A percentile compares a stretch with the other conserved stretches of the same genome.
Conservation (phyloP, 2,329 filamentous ascomycete species). For the Scedosporium minutisporum region DNA sequence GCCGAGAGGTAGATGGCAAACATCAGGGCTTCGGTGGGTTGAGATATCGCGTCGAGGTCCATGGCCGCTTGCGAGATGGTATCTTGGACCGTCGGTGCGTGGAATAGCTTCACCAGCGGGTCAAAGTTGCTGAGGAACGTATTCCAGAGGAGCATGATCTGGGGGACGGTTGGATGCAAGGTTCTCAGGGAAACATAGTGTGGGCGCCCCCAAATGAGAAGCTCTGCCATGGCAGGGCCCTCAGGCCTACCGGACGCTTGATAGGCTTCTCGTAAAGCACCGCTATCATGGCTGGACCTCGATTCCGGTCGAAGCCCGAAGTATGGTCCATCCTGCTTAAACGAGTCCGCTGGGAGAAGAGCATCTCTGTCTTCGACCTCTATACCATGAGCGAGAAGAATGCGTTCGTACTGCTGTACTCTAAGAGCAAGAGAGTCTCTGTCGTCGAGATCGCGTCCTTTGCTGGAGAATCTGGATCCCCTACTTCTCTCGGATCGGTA, state of each 20-base stretch:
- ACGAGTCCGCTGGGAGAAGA: not conserved
- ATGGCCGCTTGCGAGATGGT: not conserved
- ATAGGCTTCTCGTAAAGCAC: not conserved
- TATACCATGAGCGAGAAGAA: not conserved
- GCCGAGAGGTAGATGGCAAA: constrained; percentile 13
- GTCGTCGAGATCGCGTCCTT: not conserved
- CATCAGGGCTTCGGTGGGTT: constrained; percentile 12
- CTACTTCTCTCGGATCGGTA: not conserved
- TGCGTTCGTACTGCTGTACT: not conserved
- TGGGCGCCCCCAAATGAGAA: constrained; percentile 4
- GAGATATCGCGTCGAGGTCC: not conserved
- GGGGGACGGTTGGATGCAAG: not conserved
- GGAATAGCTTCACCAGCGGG: constrained; percentile 4
- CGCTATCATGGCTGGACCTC: not conserved
- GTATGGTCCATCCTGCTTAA: not conserved
- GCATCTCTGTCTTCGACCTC: not conserved
- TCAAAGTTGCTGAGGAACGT: constrained; percentile 5
- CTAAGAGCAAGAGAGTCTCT: not conserved
- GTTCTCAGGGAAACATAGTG: not conserved
- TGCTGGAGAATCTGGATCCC: not conserved
- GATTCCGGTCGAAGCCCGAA: not conserved
- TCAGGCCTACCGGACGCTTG: not conserved
- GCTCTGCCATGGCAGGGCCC: not conserved
- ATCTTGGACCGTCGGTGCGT: constrained; percentile 2
- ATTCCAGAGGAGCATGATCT: constrained; percentile 5